These are phyloP conservation scores for Trichoderma semiorbis DNA, from an alignment of 2,329 filamentous ascomycete species.

Conservation along the genomic window DNA sequence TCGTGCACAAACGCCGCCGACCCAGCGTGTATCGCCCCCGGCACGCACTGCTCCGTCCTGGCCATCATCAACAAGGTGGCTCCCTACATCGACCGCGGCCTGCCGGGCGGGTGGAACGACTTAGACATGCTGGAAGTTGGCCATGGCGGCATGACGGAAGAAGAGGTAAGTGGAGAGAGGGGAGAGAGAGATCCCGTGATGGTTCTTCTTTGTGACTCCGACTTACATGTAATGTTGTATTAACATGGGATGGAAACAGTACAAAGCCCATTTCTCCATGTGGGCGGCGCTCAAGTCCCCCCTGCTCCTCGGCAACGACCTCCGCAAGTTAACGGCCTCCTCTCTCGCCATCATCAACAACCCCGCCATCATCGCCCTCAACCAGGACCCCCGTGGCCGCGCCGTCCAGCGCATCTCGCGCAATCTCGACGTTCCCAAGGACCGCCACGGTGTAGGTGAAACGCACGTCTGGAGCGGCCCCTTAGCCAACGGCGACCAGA, in stretches of 20 bases:
- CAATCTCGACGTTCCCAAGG: conserved; percentile 23
- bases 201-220: not conserved
- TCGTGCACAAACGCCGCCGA: conserved; percentile 14
- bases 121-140: conserved; percentile 17
- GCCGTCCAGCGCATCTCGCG: conserved; percentile 22
- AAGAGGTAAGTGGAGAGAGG: not conserved
- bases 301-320: conserved; percentile 40
- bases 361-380: conserved; percentile 29
- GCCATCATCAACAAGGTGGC: conserved; percentile 17
- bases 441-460: conserved; percentile 24
- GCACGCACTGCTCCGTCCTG: conserved; percentile 17
- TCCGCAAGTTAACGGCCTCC: conserved; percentile 26
- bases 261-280: conserved; percentile 39
- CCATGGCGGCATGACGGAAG: conserved; percentile 16
- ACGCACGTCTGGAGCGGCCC: conserved; percentile 30
- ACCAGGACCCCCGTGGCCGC: conserved; percentile 33
- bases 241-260: not conserved
- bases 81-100: conserved; percentile 6
- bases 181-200: not conserved
- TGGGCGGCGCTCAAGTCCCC: conserved; percentile 46
- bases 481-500: conserved; percentile 19
- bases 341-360: conserved; percentile 25
- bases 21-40: conserved; percentile 13
- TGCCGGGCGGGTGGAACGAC: conserved; percentile 18
- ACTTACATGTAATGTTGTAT: not conserved